Evolutionary conservation across 768 basidiomycete genomes (phyloP), one percentile per base, ranked within the genome.

Genomic region (Psilocybe cubensis): DNA sequence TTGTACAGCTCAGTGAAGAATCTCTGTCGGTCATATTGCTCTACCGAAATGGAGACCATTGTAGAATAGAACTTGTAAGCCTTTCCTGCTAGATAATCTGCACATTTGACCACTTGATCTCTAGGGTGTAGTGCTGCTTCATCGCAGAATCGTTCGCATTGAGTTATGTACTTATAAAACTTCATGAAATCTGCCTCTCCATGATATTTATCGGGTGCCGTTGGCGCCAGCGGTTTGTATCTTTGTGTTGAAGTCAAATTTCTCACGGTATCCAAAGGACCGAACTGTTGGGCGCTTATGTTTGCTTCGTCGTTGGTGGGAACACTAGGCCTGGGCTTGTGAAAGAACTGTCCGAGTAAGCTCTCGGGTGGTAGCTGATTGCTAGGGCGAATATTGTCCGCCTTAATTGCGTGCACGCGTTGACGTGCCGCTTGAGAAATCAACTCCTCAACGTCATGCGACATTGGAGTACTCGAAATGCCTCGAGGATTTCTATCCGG

Each of bases 1-100:
- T 74, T 68, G 40, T 70, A 76, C 2, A 76, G 27, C 21, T 55
- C 70, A 3, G 43, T 27, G 35, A 74, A 72, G 57, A 75, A 74
- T 5, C 61, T 33, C 2, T 58, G 23, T 0, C 72, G 24, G 2
- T 18, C 60, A 66, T 65, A 75, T 3, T 60, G 18, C 9, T 64
- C 44, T 0, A 59, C 56, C 2, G 61, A 52, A 0, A 43, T 20
- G 0, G 65, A 56, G 0, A 76, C 67, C 9, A 66, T 59, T 2
- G 51, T 56, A 9, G 62, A 64, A 27, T 71, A 75, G 35, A 66
- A 75, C 7, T 59, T 61, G 29, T 68, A 66, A 0, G 76, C 76
- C 2, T 65, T 66, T 0, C 68, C 74, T 1, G 46, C 63, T 0
- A 79, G 58, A 51, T 60, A 76, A 23, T 67, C 52, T 2, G 65